Conservation (phyloP, 2,329 filamentous ascomycete genomes). For the Fulvia fulva region DNA sequence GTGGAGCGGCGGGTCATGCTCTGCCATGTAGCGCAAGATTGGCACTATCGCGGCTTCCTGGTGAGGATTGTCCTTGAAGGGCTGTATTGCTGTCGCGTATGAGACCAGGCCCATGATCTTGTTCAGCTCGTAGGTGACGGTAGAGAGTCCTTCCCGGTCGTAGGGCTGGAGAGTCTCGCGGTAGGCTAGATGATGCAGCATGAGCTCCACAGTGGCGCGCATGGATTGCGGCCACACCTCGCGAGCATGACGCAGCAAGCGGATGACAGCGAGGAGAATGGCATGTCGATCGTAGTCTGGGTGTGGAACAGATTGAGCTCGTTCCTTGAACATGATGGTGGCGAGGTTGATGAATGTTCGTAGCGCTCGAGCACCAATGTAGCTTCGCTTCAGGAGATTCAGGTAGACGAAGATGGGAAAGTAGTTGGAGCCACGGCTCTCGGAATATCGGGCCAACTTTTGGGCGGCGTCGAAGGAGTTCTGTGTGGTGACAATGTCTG, state of each 20-base stretch:
- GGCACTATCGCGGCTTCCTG: constrained; percentile 58
- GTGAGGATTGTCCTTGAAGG: constrained; percentile 45
- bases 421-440: constrained; percentile 18
- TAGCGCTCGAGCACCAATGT: constrained; percentile 41
- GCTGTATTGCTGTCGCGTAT: constrained; percentile 42
- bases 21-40: constrained; percentile 55
- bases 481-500: constrained; percentile 18
- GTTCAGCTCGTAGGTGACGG: constrained; percentile 23
- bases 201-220: constrained; percentile 16
- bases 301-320: neutral
- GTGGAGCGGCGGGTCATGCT: constrained; percentile 49
- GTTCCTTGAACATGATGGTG: constrained; percentile 3
- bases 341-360: constrained; percentile 36
- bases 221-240: constrained; percentile 47
- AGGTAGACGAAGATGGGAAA: constrained; percentile 46
- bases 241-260: constrained; percentile 50
- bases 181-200: constrained; percentile 15
- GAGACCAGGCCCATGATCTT: constrained; percentile 29
- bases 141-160: neutral
- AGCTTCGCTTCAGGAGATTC: constrained; percentile 44
- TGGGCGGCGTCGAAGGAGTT: constrained; percentile 23
- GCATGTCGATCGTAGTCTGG: constrained; percentile 5
- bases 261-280: constrained; percentile 41
- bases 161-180: neutral
- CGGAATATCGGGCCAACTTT: constrained; percentile 10